A percentile compares a stretch with the other conserved stretches of the same genome.
phyloP scores from a whole-genome alignment of 305 asterid genomes.

The Solanum hybrid region DNA sequence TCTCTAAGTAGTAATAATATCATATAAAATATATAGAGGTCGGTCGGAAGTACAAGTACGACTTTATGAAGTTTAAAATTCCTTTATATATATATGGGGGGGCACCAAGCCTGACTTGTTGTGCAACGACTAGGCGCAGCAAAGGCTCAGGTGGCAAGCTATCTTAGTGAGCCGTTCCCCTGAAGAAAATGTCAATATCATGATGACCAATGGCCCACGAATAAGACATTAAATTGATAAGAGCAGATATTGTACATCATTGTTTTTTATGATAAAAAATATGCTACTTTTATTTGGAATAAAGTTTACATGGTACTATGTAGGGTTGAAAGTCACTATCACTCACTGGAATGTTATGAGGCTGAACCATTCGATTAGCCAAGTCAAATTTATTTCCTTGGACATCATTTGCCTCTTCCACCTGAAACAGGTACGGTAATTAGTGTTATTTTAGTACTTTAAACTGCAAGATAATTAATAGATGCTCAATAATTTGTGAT shows the following conservation, averaged over 20 bases:
- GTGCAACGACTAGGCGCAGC: neutral
- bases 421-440: neutral
- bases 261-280: neutral
- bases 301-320: neutral
- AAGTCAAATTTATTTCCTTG: neutral
- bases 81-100: neutral
- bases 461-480: neutral
- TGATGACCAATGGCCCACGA: neutral
- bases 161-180: neutral
- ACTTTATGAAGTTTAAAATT: neutral
- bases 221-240: neutral
- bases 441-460: neutral
- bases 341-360: neutral
- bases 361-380: neutral
- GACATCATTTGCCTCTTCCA: neutral
- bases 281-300: neutral
- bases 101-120: neutral
- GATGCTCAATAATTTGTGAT: neutral
- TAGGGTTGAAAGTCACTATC: neutral
- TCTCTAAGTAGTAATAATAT: neutral
- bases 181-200: neutral
- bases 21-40: neutral
- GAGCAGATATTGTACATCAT: neutral
- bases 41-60: neutral
- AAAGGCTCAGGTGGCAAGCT: neutral